A percentile compares a stretch with the other conserved stretches of the same genome.
phyloP scores from a whole-genome alignment of 768 basidiomycete species.

The Crucibulum laeve region DNA sequence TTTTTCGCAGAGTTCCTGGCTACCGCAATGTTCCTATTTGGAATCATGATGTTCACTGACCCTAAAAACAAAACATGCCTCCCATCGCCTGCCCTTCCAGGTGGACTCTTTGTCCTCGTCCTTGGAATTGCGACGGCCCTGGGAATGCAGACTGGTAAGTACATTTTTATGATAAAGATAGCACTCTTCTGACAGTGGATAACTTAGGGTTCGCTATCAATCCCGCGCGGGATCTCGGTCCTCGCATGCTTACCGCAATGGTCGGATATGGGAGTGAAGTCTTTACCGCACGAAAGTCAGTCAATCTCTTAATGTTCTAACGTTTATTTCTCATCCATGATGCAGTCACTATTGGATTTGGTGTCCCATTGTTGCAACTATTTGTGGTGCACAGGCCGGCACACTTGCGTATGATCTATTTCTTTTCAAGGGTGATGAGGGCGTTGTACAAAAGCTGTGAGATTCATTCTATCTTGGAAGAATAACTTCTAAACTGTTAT shows the following conservation, averaged over 20 bases:
- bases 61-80: constrained; percentile 44
- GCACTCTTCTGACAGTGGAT: background rate
- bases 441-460: constrained; percentile 23
- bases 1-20: constrained; percentile 53
- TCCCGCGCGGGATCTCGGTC: constrained; percentile 71
- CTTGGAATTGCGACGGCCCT: constrained; percentile 56
- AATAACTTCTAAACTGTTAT: background rate
- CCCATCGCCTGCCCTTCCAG: constrained; percentile 46
- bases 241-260: constrained; percentile 65
- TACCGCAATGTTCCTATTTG: constrained; percentile 49
- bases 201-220: constrained; percentile 54
- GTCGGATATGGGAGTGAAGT: constrained; percentile 58
- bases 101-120: constrained; percentile 51
- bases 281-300: constrained; percentile 4
- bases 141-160: constrained; percentile 55
- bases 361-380: constrained; percentile 58
- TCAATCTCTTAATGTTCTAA: constrained; percentile 7
- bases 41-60: constrained; percentile 51
- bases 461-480: background rate
- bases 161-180: constrained; percentile 3
- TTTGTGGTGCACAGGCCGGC: constrained; percentile 54
- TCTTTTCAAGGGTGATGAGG: constrained; percentile 53
- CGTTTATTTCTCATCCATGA: background rate
- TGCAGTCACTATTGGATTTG: constrained; percentile 70
- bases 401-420: constrained; percentile 54